These are phyloP conservation scores for Aspergillus sclerotioniger DNA, from an alignment of 495 filamentous ascomycete genomes.

Conservation along the genomic window DNA sequence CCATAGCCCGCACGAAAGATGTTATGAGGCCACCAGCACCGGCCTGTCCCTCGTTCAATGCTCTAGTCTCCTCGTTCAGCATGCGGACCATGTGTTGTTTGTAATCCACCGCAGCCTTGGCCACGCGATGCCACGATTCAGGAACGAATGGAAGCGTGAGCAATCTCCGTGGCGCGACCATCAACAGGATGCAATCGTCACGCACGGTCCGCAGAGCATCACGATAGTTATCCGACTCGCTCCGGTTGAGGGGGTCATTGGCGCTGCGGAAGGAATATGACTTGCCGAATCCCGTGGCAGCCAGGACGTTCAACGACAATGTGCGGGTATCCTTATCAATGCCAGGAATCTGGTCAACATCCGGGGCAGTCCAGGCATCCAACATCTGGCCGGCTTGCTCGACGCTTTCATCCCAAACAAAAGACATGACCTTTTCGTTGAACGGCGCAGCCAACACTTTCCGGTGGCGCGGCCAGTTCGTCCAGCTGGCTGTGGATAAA, in stretches of 20 bases:
- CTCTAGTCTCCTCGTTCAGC: slow-evolving; percentile 1
- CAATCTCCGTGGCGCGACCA: background rate
- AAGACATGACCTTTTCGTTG: slow-evolving; percentile 1
- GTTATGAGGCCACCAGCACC: slow-evolving; percentile 5
- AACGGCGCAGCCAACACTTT: slow-evolving; percentile 7
- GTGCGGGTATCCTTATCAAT: slow-evolving; percentile 2
- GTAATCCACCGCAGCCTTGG: background rate
- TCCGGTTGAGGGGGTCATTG: background rate
- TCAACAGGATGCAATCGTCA: slow-evolving; percentile 9
- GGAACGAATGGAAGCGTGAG: background rate
- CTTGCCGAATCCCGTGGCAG: slow-evolving; percentile 5
- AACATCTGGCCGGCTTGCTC: slow-evolving; percentile 1
- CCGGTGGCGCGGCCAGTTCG: slow-evolving; percentile 5
- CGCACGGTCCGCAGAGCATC: background rate
- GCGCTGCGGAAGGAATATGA: slow-evolving; percentile 1
- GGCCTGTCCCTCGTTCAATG: background rate
- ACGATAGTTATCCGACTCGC: background rate
- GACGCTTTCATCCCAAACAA: slow-evolving; percentile 8
- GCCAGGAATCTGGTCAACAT: background rate
- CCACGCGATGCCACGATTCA: background rate
- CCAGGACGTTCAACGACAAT: slow-evolving; percentile 7
- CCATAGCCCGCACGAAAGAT: slow-evolving; percentile 6
- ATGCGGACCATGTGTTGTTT: slow-evolving; percentile 7
- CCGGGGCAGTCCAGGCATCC: background rate
- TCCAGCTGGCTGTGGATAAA: slow-evolving; percentile 2